phyloP scores from a whole-genome alignment of 768 basidiomycete genomes.

The Sistotremastrum suecicum region DNA sequence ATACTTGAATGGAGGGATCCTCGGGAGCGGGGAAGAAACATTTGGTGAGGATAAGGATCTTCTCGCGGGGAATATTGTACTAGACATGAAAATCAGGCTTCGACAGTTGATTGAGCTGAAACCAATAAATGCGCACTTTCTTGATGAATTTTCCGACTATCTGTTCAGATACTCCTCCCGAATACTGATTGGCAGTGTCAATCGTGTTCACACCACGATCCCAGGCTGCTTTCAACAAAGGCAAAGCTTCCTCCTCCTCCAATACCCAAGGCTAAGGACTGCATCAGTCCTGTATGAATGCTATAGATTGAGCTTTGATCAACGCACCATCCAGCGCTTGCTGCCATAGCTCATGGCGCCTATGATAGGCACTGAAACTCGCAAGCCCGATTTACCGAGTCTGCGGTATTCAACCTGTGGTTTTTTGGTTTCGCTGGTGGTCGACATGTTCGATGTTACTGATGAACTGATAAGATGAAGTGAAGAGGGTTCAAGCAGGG shows the following conservation, averaged over 20 bases:
- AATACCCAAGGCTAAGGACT: slow-evolving; percentile 1
- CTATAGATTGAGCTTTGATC: too few species aligned
- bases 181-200: slow-evolving; percentile 5
- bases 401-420: slow-evolving; percentile 1
- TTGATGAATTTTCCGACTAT: slow-evolving; percentile 5
- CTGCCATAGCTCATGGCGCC: too few species aligned
- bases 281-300: too few species aligned
- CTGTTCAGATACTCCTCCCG: slow-evolving; percentile 2
- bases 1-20: too few species aligned
- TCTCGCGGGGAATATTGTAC: background rate
- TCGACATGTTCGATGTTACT: background rate
- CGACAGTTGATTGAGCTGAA: too few species aligned
- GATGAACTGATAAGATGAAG: background rate
- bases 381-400: slow-evolving; percentile 2
- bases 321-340: too few species aligned
- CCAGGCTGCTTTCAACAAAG: background rate
- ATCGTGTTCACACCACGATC: slow-evolving; percentile 3
- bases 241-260: slow-evolving; percentile 1
- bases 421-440: background rate
- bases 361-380: slow-evolving; percentile 2
- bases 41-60: slow-evolving; percentile 1
- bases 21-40: background rate
- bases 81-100: background rate
- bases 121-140: background rate
- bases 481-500: too few species aligned